Base-by-base conservation (phyloP, 2,329 filamentous ascomycete species). In the Hysterium pulicare region DNA sequence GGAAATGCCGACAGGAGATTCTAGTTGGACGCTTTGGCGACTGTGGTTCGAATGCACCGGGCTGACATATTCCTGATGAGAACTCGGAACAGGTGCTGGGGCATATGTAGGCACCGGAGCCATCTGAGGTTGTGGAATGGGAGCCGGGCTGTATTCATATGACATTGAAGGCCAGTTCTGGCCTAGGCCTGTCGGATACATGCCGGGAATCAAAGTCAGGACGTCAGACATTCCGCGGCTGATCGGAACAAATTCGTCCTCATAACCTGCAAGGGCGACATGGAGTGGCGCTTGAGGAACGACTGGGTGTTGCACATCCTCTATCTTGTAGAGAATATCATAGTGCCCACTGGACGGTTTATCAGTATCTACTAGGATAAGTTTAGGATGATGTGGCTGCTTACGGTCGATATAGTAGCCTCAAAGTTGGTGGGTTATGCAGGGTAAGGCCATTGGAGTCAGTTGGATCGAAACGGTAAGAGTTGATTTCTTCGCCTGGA, bases 321-420 rank as follows among this genome's bases (percentile, higher is more conserved):
- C 77, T 21, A 76, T 72, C 61, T 81, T 83, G 73, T 98, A 98
- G 24, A 97, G 77, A 47, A 98, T 83, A 66, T 97, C 93, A 67
- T 97, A 98, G 68, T 97, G 93, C 46, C 88, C 89, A 32, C 80
- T 83, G 50, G 16, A 38, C 33, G 36, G 11, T 15, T 22, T 19
- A 46, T 61, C 53, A 67, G 59, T 40, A 42, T 34, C n/a, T 8
- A 21, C 24, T 21, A 9, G 33, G 17, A 41, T 47, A 19, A 51
- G n/a, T n/a, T n/a, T n/a, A n/a, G n/a, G n/a, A n/a, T n/a, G 45
- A 41, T 33, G 24, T 15, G 3, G 48, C 15, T 7, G 66, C 79
- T 71, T 62, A 83, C 79, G 82, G 82, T 57, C 82, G 72, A 58
- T 85, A 85, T 19, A 85, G 72, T n/a, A 85, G 68, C 49, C 78